Evolutionary conservation across 2,329 filamentous ascomycete species (phyloP), one percentile per base, ranked within the genome.

Genomic region (Cordyceps cicadae): DNA sequence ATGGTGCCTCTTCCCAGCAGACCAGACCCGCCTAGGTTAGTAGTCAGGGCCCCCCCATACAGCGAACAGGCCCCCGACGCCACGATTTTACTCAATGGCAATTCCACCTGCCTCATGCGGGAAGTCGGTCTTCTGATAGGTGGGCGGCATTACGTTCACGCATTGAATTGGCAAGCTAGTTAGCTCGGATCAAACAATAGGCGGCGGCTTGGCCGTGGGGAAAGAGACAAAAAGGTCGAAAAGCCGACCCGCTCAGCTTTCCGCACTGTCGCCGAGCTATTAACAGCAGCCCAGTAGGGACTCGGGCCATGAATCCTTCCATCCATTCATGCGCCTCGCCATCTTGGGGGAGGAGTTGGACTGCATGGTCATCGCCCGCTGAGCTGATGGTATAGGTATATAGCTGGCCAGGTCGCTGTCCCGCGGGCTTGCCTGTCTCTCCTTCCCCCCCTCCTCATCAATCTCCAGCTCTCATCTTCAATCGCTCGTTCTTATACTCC

Each of bases 91-190:
- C 21, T 9, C 48, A 56, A 32, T 45, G 43, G 26, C 24, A 34
- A 48, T 43, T 60, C 59, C 62, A 67, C 66, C 68, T 69, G 64
- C 68, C 68, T 69, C 68, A 70, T 70, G 67, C 53, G 65, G 65
- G 63, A 63, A 60, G 60, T 63, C 29, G 61, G 57, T 45, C 41
- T 54, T 64, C 59, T 67, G 67, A 70, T 70, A 70, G 69, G 68
- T 66, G 66, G 65, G 63, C 65, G 24, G 19, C 19, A 51, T 51
- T 62, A 46, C 34, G 48, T 39, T 24, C n/a, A 58, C 50, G 32
- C 49, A 53, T 54, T 49, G 41, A 21, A 19, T 39, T n/a, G 51
- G n/a, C 21, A 9, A 14, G 14, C 34, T 37, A 37, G 34, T 14
- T 48, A 24, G 45, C 21, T 11, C 45, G 21, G 45, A 48, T 41